Evolutionary conservation across 352 stramenopile genomes (phyloP).

Genomic region (Pythium diclinum): DNA sequence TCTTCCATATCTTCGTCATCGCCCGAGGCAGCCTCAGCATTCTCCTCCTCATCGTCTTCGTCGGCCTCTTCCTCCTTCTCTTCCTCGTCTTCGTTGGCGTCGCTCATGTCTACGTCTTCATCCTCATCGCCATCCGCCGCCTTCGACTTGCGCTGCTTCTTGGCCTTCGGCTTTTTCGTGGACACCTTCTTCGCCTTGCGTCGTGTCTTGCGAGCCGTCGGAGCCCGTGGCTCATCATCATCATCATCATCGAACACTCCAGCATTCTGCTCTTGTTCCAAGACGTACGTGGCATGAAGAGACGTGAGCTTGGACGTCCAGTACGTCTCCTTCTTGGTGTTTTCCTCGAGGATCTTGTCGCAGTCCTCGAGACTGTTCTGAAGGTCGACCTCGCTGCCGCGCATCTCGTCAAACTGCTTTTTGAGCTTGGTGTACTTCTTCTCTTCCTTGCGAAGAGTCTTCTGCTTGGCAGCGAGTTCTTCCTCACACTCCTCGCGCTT

Average conservation of each 20-base stretch:
- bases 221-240: conserved; percentile 34
- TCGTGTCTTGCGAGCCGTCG: not conserved
- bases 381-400: conserved; percentile 92
- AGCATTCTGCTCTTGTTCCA: conserved; percentile 75
- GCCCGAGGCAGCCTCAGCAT: conserved; percentile 26
- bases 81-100: conserved; percentile 22
- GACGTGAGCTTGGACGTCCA: conserved; percentile 76
- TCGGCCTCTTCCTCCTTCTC: conserved; percentile 34
- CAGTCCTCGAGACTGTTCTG: conserved; percentile 91
- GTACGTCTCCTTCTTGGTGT: conserved; percentile 86
- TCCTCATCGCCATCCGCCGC: conserved; percentile 18
- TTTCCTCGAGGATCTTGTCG: conserved; percentile 91
- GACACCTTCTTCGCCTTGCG: conserved; percentile 41
- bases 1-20: conserved; percentile 27
- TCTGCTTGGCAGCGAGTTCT: conserved; percentile 84
- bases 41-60: conserved; percentile 25
- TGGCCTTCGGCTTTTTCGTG: conserved; percentile 24
- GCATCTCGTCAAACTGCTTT: conserved; percentile 88
- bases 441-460: conserved; percentile 70
- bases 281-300: conserved; percentile 53
- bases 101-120: conserved; percentile 44
- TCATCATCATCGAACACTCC: conserved; percentile 49
- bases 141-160: conserved; percentile 22
- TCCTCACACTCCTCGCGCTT: conserved; percentile 91
- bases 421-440: conserved; percentile 87